Evolutionary conservation across 176 grass and related monocot species (phyloP).

Genomic region (Calamus simplicifolius): DNA sequence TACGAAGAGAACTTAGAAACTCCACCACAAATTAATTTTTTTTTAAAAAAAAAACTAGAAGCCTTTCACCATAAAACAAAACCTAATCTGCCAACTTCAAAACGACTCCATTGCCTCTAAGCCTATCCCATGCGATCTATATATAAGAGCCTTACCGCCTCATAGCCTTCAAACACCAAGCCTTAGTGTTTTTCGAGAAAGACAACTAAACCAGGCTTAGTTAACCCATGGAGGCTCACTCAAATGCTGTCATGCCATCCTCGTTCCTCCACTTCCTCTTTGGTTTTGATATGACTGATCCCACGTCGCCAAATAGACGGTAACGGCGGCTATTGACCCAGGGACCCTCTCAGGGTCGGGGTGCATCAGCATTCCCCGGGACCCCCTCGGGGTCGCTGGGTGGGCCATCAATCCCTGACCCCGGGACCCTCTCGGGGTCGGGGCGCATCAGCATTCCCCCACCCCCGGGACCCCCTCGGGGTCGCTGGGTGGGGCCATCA

Average conservation of each 20-base stretch:
- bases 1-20: neutral
- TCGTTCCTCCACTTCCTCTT: neutral
- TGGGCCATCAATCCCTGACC: too few species aligned
- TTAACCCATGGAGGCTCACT: neutral
- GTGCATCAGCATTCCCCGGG: too few species aligned
- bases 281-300: too few species aligned
- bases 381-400: too few species aligned
- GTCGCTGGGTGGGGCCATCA: too few species aligned
- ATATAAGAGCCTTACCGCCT: conserved; percentile 8
- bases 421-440: too few species aligned
- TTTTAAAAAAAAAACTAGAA: neutral
- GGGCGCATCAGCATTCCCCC: too few species aligned
- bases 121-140: conserved; percentile 1
- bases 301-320: too few species aligned
- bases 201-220: neutral
- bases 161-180: conserved; percentile 13
- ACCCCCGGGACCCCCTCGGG: too few species aligned
- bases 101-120: neutral
- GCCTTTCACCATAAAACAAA: conserved; percentile 7
- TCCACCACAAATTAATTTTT: conserved; percentile 1
- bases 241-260: conserved; percentile 1
- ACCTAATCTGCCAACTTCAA: conserved; percentile 34
- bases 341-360: too few species aligned
- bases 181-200: neutral
- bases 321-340: too few species aligned